These are phyloP conservation scores for Cystobasidium sp. DNA, from an alignment of 1,284 basidiomycete species.

Conservation along the genomic window DNA sequence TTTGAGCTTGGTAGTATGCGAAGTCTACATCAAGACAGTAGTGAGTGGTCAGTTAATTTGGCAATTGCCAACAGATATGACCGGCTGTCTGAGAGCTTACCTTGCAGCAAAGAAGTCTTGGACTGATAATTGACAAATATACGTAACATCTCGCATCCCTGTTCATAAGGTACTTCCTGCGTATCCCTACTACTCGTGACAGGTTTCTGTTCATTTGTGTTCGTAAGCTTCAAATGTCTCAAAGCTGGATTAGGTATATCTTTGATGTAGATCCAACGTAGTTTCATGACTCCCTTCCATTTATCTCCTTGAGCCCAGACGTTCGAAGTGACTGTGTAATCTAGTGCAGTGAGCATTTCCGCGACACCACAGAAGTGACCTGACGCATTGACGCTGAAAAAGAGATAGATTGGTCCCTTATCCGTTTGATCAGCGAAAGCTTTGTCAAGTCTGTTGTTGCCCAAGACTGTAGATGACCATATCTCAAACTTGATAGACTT, in stretches of 20 bases:
- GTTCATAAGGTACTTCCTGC: constrained; percentile 86
- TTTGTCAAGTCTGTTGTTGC: constrained; percentile 92
- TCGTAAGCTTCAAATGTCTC: constrained; percentile 62
- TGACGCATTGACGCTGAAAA: constrained; percentile 92
- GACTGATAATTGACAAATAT: constrained; percentile 89
- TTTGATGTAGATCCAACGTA: constrained; percentile 88
- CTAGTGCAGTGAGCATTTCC: constrained; percentile 70
- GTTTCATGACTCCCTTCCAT: constrained; percentile 77
- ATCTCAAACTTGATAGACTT: constrained; percentile 87
- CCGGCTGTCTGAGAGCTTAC: neutral
- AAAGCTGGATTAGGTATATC: constrained; percentile 45
- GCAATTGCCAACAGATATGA: too few relatives aligned
- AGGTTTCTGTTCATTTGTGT: constrained; percentile 93
- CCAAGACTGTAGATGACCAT: constrained; percentile 93
- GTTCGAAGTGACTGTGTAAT: constrained; percentile 66
- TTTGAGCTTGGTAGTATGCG: neutral
- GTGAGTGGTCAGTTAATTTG: too few relatives aligned
- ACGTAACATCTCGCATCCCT: constrained; percentile 88
- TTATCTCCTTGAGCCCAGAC: constrained; percentile 94
- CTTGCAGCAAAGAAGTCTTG: constrained; percentile 86
- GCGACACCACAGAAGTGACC: constrained; percentile 97
- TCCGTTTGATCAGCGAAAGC: constrained; percentile 90
- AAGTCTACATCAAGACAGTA: neutral
- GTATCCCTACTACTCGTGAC: constrained; percentile 92
- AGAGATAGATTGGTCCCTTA: constrained; percentile 88